Base-by-base conservation (phyloP, 2,329 filamentous ascomycete genomes). In the Alternaria infectoria region DNA sequence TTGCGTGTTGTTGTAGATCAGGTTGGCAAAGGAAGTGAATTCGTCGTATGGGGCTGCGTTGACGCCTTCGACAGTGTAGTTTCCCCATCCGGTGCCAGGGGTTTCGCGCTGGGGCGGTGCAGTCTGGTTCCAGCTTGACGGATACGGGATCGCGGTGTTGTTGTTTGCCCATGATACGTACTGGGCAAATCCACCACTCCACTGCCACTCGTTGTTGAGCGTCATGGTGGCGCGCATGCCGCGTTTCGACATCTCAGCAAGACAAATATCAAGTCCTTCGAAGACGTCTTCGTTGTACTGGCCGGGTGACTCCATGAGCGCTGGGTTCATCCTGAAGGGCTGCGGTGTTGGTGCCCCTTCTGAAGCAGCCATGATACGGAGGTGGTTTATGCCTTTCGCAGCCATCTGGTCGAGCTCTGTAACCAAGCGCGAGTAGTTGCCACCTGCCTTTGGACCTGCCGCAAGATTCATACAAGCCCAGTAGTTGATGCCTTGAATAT, bases 141-240 rank as follows among this genome's bases (percentile, higher is more conserved):
- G 79, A 47, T 81, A 81, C 0, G 78, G 77, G 13, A 81, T 80
- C 9, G 61, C 55, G 7, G 68, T 66, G 58, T 80, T 73, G 63
- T 80, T 74, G 15, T 68, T 72, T 5, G 79, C 77, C 79, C 79
- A 81, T 2, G 70, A 76, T 2, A 81, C 77, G 58, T 77, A 81
- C 56, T 81, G 79, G 3, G 70, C 75, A 36, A 81, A 81, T 0
- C 79, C 79, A 8, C 79, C 79, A 15, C 67, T 73, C 79, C 79
- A 81, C 56, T 81, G 79, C 79, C 79, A 81, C 65, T 81, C 75
- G 47, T 81, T 75, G 8, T 70, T 73, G 4, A 81, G 64, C 0
- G 79, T 81, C 79, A 81, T 81, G 12, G 79, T 81, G 19, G 79
- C 79, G 19, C 79, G 71, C 74, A 81, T 81, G 6, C 79, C 79